Evolutionary conservation across 345 rosid species (phyloP).

Genomic region (Acer saccharum): DNA sequence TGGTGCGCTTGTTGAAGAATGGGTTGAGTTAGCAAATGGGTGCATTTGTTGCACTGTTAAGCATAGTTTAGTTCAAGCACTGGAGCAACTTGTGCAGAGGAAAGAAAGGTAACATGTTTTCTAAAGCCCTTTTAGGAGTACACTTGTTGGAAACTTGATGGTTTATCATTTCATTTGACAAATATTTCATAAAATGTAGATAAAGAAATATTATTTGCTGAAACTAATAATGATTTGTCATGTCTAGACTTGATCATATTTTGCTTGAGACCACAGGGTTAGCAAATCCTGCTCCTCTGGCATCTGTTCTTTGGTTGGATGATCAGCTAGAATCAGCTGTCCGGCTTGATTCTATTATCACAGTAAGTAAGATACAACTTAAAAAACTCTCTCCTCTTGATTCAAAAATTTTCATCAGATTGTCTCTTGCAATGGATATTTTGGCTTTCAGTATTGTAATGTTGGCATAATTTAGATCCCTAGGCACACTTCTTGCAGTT

Average conservation of each 20-base stretch:
- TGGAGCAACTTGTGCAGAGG: constrained; percentile 87
- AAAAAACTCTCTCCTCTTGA: background rate
- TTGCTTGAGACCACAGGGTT: constrained; percentile 97
- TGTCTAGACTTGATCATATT: constrained; percentile 82
- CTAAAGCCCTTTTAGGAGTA: background rate
- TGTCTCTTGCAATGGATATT: background rate
- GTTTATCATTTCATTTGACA: background rate
- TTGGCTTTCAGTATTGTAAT: background rate
- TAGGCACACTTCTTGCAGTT: background rate
- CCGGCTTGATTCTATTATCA: constrained; percentile 89
- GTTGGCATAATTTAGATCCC: background rate
- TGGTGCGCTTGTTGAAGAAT: constrained; percentile 84
- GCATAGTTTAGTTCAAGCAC: constrained; percentile 90
- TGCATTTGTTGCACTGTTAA: constrained; percentile 94
- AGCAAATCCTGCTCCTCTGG: constrained; percentile 94
- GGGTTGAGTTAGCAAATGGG: constrained; percentile 95
- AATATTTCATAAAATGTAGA: constrained; percentile 1
- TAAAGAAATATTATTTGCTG: background rate
- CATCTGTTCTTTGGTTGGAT: constrained; percentile 95
- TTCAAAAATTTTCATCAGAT: background rate
- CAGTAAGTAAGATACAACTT: constrained; percentile 49
- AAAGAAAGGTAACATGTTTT: constrained; percentile 56
- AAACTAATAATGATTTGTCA: constrained; percentile 16
- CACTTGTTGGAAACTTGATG: background rate
- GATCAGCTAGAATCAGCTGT: constrained; percentile 89